phyloP scores from a whole-genome alignment of 306 rosid species.

The Vigna angularis region DNA sequence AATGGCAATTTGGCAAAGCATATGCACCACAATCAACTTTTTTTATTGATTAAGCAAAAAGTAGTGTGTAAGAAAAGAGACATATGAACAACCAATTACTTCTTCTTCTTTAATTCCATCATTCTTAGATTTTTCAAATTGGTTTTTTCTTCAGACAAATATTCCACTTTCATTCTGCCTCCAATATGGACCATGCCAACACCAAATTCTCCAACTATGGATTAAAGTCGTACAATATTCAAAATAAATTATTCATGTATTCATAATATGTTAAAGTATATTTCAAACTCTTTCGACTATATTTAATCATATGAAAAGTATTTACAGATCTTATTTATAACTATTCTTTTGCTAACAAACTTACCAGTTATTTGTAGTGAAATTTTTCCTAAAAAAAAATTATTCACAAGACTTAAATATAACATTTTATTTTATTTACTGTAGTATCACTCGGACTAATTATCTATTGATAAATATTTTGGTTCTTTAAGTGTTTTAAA shows the following conservation, averaged over 20 bases:
- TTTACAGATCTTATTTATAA: too few species aligned
- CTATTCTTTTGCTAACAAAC: too few species aligned
- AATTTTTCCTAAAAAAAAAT: too few species aligned
- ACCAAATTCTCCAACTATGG: neutral
- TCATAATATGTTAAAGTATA: neutral
- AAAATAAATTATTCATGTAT: neutral
- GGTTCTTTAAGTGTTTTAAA: too few species aligned
- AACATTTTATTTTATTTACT: too few species aligned
- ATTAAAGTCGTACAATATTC: neutral
- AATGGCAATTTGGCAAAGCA: too few species aligned
- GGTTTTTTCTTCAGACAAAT: neutral
- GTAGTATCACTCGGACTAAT: too few species aligned
- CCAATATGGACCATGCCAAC: slow-evolving; percentile 31
- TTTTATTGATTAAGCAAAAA: neutral
- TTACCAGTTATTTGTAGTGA: too few species aligned
- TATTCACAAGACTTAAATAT: too few species aligned
- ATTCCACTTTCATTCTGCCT: neutral
- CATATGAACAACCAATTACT: neutral
- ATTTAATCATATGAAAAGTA: too few species aligned
- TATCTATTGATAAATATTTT: too few species aligned
- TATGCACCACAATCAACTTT: too few species aligned
- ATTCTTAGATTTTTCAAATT: neutral
- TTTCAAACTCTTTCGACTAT: neutral
- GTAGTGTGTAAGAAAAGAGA: neutral
- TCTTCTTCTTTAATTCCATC: neutral